phyloP scores from a whole-genome alignment of 768 basidiomycete species.

The Tubosaeta sp. region DNA sequence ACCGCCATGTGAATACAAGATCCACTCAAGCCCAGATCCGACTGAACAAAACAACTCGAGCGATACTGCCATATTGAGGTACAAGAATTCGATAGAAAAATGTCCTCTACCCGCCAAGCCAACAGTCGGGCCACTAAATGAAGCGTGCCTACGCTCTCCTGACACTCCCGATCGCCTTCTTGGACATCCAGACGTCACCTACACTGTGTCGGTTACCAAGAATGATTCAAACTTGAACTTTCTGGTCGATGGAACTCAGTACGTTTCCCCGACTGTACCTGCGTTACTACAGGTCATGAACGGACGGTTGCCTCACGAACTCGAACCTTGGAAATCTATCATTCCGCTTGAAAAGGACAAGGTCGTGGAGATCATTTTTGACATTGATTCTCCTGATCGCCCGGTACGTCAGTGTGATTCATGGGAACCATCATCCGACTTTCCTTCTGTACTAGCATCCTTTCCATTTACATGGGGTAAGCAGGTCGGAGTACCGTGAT shows the following conservation, averaged over 20 bases:
- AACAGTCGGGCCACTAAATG: not conserved
- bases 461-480: constrained; percentile 22
- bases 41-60: constrained; percentile 23
- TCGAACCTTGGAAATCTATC: not conserved
- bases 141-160: not conserved
- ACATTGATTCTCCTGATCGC: not conserved
- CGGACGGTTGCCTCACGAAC: not conserved
- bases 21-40: not conserved
- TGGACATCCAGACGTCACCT: constrained; percentile 13
- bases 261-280: constrained; percentile 14
- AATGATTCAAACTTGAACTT: constrained; percentile 12
- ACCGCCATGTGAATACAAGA: constrained; percentile 38
- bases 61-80: constrained; percentile 10
- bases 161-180: not conserved
- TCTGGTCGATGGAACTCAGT: constrained; percentile 10
- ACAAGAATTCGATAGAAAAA: not conserved
- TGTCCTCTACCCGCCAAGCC: too few species aligned
- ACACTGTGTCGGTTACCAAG: constrained; percentile 7
- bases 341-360: constrained; percentile 10
- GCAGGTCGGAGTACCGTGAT: not conserved
- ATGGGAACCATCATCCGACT: not conserved
- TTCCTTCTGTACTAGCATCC: not conserved
- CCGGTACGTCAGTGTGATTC: constrained; percentile 37
- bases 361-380: constrained; percentile 17
- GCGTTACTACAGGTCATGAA: constrained; percentile 21